Percentiles rank a stretch among this genome's conserved stretches.
These are phyloP conservation scores for Monosporascus sp. DNA, from an alignment of 2,329 filamentous ascomycete genomes.

Conservation along the genomic window DNA sequence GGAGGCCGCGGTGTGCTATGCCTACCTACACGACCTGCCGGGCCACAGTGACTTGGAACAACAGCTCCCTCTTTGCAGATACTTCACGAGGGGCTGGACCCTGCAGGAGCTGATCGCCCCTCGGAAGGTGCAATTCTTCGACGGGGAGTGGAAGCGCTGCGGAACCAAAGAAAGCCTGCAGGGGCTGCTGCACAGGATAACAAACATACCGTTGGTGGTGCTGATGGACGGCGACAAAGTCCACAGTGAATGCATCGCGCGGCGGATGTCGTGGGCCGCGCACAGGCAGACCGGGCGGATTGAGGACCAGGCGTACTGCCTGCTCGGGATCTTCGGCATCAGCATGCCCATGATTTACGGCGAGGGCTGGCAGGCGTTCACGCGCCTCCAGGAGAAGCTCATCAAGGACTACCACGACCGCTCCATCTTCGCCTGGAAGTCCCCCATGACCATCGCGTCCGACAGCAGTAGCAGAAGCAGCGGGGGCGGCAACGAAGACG, in stretches of 20 bases:
- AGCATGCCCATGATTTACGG: constrained; percentile 24
- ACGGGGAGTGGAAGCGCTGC: constrained; percentile 8
- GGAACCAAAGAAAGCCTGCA: constrained; percentile 3
- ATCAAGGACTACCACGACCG: constrained; percentile 16
- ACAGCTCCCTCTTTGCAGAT: background rate
- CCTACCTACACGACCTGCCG: constrained; percentile 5
- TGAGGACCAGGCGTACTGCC: constrained; percentile 20
- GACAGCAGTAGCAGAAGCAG: too few species aligned
- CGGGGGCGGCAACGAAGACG: too few species aligned
- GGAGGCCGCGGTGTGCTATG: constrained; percentile 5
- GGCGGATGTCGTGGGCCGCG: constrained; percentile 22
- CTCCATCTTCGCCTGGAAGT: constrained; percentile 19
- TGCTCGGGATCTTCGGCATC: constrained; percentile 21
- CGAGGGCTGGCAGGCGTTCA: constrained; percentile 16
- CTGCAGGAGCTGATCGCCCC: constrained; percentile 5
- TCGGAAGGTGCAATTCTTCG: constrained; percentile 11
- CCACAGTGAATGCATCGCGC: constrained; percentile 9
- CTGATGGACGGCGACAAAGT: background rate
- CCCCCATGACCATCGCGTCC: too few species aligned
- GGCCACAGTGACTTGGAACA: background rate
- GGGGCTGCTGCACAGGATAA: background rate
- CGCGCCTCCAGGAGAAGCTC: constrained; percentile 20
- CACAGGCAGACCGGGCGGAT: constrained; percentile 10
- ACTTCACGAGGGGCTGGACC: constrained; percentile 10
- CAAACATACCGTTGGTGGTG: constrained; percentile 1